phyloP scores from a whole-genome alignment of 768 basidiomycete genomes.

The Strobilomyces confusus region DNA sequence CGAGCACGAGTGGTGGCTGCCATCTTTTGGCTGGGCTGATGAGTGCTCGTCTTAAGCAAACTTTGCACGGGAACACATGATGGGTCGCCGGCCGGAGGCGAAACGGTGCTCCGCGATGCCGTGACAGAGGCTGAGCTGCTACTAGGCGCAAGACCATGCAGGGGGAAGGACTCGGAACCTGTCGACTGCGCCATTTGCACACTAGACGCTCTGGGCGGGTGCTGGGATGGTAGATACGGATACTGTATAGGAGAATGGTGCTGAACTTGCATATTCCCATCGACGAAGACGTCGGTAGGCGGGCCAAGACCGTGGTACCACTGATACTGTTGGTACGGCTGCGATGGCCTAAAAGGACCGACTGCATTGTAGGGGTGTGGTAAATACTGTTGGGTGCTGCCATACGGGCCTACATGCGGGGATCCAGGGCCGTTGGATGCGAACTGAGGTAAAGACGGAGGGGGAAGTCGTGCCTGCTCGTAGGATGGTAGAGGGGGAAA shows the following conservation, averaged over 20 bases:
- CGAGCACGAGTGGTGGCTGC: slow-evolving; percentile 4
- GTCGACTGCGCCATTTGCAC: slow-evolving; percentile 17
- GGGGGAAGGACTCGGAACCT: slow-evolving; percentile 1
- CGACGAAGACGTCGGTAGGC: slow-evolving; percentile 25
- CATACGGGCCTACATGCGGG: slow-evolving; percentile 19
- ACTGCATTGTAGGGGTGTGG: slow-evolving; percentile 26
- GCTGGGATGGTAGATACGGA: slow-evolving; percentile 18
- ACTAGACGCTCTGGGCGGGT: slow-evolving; percentile 18
- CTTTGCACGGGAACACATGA: background rate
- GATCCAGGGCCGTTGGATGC: slow-evolving; percentile 16
- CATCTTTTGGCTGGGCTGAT: background rate
- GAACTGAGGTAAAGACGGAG: slow-evolving; percentile 22
- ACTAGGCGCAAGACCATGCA: slow-evolving; percentile 4
- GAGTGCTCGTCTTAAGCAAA: background rate
- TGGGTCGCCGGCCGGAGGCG: background rate
- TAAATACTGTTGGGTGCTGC: slow-evolving; percentile 12
- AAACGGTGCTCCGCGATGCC: background rate
- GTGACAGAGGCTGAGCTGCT: background rate
- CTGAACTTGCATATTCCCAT: slow-evolving; percentile 28
- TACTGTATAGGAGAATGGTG: slow-evolving; percentile 32
- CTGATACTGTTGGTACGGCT: slow-evolving; percentile 38
- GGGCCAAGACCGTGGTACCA: slow-evolving; percentile 44
- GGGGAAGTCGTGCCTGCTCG: slow-evolving; percentile 18
- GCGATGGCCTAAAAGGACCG: slow-evolving; percentile 33
- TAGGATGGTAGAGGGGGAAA: slow-evolving; percentile 34